Percentiles rank a stretch among this genome's conserved stretches.
These are phyloP conservation scores for Infundibulicybe gibba DNA, from an alignment of 768 basidiomycete species.

Conservation along the genomic window DNA sequence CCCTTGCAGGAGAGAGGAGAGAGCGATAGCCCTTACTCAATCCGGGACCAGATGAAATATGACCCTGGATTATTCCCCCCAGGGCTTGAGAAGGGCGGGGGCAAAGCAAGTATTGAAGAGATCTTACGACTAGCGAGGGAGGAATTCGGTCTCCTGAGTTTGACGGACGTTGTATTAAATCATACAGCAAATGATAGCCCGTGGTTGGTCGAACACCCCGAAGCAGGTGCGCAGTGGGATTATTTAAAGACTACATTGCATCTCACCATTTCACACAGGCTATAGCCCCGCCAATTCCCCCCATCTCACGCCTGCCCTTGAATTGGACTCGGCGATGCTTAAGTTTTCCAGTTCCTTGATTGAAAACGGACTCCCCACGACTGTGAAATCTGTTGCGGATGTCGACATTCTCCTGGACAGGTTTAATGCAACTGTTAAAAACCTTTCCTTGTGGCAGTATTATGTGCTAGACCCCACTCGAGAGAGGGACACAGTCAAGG, in stretches of 20 bases:
- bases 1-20: constrained; percentile 90
- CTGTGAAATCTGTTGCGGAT: constrained; percentile 62
- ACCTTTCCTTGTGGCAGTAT: constrained; percentile 86
- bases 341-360: constrained; percentile 70
- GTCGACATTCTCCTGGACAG: constrained; percentile 62
- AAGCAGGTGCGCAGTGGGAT: constrained; percentile 66
- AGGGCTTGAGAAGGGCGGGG: constrained; percentile 38
- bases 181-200: constrained; percentile 94
- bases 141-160: constrained; percentile 81
- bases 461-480: constrained; percentile 78
- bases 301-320: constrained; percentile 88
- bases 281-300: constrained; percentile 90
- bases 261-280: constrained; percentile 39
- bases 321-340: constrained; percentile 85
- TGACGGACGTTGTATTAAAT: constrained; percentile 96
- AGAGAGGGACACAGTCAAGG: constrained; percentile 57
- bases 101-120: constrained; percentile 55
- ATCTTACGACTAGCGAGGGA: constrained; percentile 69
- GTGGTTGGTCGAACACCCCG: constrained; percentile 92
- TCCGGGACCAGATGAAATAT: constrained; percentile 81
- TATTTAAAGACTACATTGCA: neutral
- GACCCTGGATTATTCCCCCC: constrained; percentile 69
- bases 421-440: constrained; percentile 57
- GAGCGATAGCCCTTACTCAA: constrained; percentile 91
- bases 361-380: constrained; percentile 68